phyloP scores from a whole-genome alignment of 805 yeast species.

The Cyberlindnera suaveolens region DNA sequence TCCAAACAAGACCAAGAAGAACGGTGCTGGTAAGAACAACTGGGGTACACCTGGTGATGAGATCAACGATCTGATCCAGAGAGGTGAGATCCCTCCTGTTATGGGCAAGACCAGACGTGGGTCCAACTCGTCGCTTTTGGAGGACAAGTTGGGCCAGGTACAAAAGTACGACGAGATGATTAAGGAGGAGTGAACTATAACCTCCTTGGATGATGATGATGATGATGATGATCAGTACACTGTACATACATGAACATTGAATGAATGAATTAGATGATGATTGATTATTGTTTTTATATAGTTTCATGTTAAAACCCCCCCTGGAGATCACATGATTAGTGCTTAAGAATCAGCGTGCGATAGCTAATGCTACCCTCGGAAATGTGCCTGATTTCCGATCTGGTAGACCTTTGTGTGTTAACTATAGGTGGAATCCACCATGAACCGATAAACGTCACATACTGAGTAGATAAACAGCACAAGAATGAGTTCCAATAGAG shows the following conservation, averaged over 20 bases:
- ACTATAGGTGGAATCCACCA: too few relatives aligned
- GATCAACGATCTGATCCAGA: conserved; percentile 51
- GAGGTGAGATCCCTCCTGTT: conserved; percentile 48
- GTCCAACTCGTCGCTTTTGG: conserved; percentile 40
- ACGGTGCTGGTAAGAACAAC: conserved; percentile 81
- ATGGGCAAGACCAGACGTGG: conserved; percentile 44
- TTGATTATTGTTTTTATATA: too few relatives aligned
- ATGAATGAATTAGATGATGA: not conserved
- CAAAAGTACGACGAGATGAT: conserved; percentile 20
- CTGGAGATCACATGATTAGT: too few relatives aligned
- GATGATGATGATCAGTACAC: not conserved
- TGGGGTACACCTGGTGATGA: conserved; percentile 88
- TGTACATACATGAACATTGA: not conserved
- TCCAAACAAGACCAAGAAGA: conserved; percentile 74
- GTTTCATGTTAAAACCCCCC: too few relatives aligned
- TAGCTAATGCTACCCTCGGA: too few relatives aligned
- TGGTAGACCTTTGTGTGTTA: too few relatives aligned
- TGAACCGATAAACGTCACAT: not conserved
- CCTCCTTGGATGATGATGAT: conserved; percentile 1
- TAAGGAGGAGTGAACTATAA: conserved; percentile 9
- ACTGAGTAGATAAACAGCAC: not conserved
- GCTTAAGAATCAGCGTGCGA: too few relatives aligned
- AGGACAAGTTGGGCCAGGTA: conserved; percentile 30
- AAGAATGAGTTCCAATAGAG: conserved; percentile 41
- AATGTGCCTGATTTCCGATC: too few relatives aligned